Percentiles rank a stretch among this genome's conserved stretches.
phyloP scores from a whole-genome alignment of 2,329 filamentous ascomycete genomes.

The Cladorrhinum sp. region DNA sequence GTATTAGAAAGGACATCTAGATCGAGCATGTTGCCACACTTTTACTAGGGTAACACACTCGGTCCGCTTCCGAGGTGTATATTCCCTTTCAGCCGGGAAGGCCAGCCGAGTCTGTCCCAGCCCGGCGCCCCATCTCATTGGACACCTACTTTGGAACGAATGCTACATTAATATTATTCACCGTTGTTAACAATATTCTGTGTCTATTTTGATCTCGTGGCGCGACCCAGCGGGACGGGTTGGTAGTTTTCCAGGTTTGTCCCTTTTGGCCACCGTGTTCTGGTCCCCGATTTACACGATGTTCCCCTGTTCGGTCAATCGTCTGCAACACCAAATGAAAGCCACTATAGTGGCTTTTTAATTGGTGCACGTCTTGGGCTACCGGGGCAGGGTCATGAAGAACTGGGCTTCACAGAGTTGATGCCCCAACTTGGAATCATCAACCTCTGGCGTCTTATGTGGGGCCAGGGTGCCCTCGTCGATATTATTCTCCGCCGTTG shows the following conservation, averaged over 20 bases:
- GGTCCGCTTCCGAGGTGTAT: constrained; percentile 8
- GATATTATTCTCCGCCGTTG: no score
- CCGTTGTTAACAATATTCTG: not conserved
- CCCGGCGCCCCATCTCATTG: constrained; percentile 10
- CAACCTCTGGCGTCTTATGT: no score
- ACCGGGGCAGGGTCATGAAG: no score
- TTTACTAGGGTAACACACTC: not conserved
- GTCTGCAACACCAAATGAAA: no score
- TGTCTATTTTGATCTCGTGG: not conserved
- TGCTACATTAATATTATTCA: not conserved
- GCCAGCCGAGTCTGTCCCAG: constrained; percentile 1
- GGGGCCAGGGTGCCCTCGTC: no score
- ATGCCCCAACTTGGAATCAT: no score
- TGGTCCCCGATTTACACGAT: no score
- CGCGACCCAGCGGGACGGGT: not conserved
- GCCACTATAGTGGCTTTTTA: no score
- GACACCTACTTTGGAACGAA: not conserved
- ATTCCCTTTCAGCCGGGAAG: constrained; percentile 17
- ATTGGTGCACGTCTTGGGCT: no score
- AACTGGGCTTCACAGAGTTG: no score
- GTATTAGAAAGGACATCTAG: not conserved
- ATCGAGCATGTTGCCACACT: not conserved
- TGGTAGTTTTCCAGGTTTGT: not conserved
- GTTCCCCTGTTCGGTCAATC: no score
- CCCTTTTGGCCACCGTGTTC: not conserved